Base-by-base conservation (phyloP, 257 asterid species). In the Capsicum baccatum region DNA sequence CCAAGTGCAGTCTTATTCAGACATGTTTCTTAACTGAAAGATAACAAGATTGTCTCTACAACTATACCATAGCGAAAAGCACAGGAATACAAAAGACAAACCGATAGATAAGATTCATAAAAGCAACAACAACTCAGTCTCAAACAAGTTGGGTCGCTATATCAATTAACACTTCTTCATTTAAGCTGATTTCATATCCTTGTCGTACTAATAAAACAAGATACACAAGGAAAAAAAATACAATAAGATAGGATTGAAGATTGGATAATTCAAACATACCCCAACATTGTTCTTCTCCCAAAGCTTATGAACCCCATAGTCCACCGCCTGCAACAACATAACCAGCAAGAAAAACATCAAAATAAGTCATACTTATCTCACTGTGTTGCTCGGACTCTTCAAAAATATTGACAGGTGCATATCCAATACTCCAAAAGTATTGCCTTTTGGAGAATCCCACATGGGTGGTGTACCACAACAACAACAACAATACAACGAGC, bases 251-350 rank as follows among this genome's bases (percentile, higher is more conserved):
- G 33, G 33, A 26, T 26, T 26, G 44, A 39, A 39, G 44, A 3
- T 39, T 39, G 1, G 79, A 69, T 4, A 71, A 71, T 17, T 44
- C 9, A 71, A 79, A 76, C 84, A 73, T 93, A 93, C 97, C 96
- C 97, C 97, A 88, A 84, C 94, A 82, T 93, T 93, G 89, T 87
- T 86, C 85, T 68, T 88, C 52, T 93, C 94, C 97, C 97, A 93
- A 17, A 92, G 83, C 85, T 85, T 88, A 63, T 85, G 90, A 88
- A 92, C 88, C 21, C 97, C 97, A 82, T 84, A 89, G 84, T 93
- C 97, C 84, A 93, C 96, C 8, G 89, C 94, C 97, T 93, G 93
- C 66, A 82, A 33, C 79, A 74, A 71, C 55, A 67, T 66, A 83
- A 82, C 76, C 33, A 63, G 83, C 19, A 56, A 37, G 79, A 33